phyloP scores from a whole-genome alignment of 2,329 filamentous ascomycete species.

The Aspergillus quadricinctus region DNA sequence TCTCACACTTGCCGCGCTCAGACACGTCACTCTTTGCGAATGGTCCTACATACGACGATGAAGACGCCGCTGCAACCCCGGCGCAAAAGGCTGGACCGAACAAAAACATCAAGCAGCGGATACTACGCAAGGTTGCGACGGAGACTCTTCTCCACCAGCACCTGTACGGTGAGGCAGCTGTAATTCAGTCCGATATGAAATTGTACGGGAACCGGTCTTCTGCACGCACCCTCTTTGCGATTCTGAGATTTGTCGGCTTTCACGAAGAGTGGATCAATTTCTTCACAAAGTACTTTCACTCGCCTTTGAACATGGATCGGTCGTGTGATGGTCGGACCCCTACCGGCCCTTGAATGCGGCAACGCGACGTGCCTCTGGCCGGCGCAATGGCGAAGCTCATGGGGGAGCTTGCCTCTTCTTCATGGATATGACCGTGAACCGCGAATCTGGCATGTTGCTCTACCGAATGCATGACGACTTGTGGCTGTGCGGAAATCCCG shows the following conservation, averaged over 20 bases:
- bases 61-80: conserved; percentile 4
- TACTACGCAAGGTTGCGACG: conserved; percentile 38
- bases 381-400: conserved; percentile 46
- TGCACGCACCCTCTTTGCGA: conserved; percentile 43
- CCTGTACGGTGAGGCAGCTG: conserved; percentile 31
- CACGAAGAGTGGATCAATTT: conserved; percentile 41
- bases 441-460: conserved; percentile 39
- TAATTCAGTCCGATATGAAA: conserved; percentile 42
- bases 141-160: conserved; percentile 34
- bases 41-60: conserved; percentile 20
- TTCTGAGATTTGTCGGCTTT: conserved; percentile 45
- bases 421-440: conserved; percentile 45
- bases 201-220: conserved; percentile 43
- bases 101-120: conserved; percentile 35
- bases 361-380: conserved; percentile 44
- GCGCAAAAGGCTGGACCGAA: not conserved
- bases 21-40: conserved; percentile 19
- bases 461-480: conserved; percentile 49
- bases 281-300: conserved; percentile 44
- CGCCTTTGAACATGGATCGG: conserved; percentile 42
- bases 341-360: conserved; percentile 37
- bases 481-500: conserved; percentile 45
- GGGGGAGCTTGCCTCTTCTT: conserved; percentile 46
- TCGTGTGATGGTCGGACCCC: conserved; percentile 21
- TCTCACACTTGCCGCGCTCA: conserved; percentile 29